Evolutionary conservation across 2,329 filamentous ascomycete species (phyloP).

Genomic region (Cordyceps fumosorosea): DNA sequence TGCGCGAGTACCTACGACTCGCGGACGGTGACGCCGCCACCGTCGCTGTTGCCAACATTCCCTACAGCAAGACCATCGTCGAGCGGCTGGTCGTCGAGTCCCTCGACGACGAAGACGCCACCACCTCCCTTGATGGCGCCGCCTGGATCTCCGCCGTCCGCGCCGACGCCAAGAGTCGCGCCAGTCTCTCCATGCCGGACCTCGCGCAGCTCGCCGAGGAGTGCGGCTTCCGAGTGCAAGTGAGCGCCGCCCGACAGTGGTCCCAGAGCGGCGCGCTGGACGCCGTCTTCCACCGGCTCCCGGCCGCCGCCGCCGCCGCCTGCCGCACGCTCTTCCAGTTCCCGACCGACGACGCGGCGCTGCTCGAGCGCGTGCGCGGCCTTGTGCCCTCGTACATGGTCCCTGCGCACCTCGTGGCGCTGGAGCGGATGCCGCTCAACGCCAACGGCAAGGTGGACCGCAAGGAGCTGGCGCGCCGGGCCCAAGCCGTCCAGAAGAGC

Average conservation of each 20-base stretch:
- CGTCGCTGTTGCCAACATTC: conserved; percentile 21
- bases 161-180: background rate
- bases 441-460: conserved; percentile 22
- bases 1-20: conserved; percentile 13
- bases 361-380: background rate
- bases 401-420: conserved; percentile 13
- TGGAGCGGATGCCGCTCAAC: conserved; percentile 22
- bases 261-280: background rate
- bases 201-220: conserved; percentile 20
- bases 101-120: background rate
- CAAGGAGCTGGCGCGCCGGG: conserved; percentile 11
- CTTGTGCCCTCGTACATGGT: no score
- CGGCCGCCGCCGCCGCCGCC: background rate
- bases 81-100: conserved; percentile 19
- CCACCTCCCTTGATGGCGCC: background rate
- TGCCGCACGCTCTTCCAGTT: background rate
- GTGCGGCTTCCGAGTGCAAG: conserved; percentile 40
- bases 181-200: conserved; percentile 16
- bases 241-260: conserved; percentile 36
- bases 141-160: conserved; percentile 13
- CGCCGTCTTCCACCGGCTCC: background rate
- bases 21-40: background rate
- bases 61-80: conserved; percentile 25
- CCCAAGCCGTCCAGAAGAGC: background rate
- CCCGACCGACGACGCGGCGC: background rate